Evolutionary conservation across 2,329 filamentous ascomycete species (phyloP), one percentile per base, ranked within the genome.

Genomic region (Rutstroemia sp.): DNA sequence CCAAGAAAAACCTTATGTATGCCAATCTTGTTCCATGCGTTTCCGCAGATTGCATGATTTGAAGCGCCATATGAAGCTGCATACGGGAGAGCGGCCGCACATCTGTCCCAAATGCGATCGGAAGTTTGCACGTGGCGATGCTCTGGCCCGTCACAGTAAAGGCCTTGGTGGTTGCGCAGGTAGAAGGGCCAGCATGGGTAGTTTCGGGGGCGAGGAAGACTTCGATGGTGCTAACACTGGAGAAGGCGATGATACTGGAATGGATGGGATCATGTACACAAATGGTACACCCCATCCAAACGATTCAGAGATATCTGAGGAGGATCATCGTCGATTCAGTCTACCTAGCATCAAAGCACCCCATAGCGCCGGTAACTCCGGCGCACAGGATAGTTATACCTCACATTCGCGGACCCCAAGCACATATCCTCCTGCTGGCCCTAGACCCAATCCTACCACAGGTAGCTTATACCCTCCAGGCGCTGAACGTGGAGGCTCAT

Each of bases 1-100:
- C 67, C 92, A 99, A 76, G 94, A 99, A 72, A 99, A 99, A 73
- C 94, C 94, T 0, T 99, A 94, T 68, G 83, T 94, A 27, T 99
- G 94, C 69, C 86, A 89, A 60, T 90, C 89, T n/a, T 99, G 94
- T 70, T 83, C 92, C 65, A 89, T 94, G 71, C 85, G 92, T 52
- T 99, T 99, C 72, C 83, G 94, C 55, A 84, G 94, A 61, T 78
- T 97, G 51, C 94, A 99, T 69, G 94, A 99, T 68, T 74, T 99
- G 63, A 99, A 99, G 75, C 84, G 94, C 42, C 94, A 99, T 70
- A 91, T 88, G 62, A 99, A 99, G 73, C 81, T 99, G 21, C 94
- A 99, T 69, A 97, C 92, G 0, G 94, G 94, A 55, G 94, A 99
- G 75, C 86, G 95, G 67, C 92, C 92, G 12, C 94, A 99, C 67